Evolutionary conservation across 164 flowering plant species (phyloP).

Genomic region (Magnolia kwangsiensis): DNA sequence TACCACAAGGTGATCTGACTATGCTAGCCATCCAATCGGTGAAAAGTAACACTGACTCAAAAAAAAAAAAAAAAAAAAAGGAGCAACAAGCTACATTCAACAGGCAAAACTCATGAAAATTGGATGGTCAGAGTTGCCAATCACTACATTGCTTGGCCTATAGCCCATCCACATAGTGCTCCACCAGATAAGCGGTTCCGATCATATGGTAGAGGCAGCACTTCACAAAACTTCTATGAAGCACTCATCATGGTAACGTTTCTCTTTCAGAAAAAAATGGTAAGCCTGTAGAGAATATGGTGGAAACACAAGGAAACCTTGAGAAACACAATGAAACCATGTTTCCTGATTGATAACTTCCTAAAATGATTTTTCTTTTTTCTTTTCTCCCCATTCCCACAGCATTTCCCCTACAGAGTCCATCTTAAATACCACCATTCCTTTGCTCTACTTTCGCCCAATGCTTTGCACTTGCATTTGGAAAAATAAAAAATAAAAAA

Average conservation of each 20-base stretch:
- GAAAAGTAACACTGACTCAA: too few relatives aligned
- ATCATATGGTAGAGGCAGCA: neutral
- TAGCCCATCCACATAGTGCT: too few relatives aligned
- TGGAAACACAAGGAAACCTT: neutral
- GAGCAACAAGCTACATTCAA: too few relatives aligned
- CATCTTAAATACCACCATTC: neutral
- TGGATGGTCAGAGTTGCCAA: too few relatives aligned
- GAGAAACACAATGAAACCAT: neutral
- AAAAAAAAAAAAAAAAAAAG: too few relatives aligned
- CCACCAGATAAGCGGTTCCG: neutral
- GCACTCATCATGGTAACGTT: neutral
- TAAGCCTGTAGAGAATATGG: neutral
- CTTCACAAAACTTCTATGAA: too few relatives aligned
- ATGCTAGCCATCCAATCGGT: too few relatives aligned
- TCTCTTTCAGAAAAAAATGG: neutral
- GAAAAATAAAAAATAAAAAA: neutral
- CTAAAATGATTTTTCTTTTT: too few relatives aligned
- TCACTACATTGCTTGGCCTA: too few relatives aligned
- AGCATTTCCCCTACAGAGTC: neutral
- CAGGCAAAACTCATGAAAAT: too few relatives aligned
- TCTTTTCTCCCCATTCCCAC: too few relatives aligned
- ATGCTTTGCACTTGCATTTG: neutral
- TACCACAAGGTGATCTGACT: too few relatives aligned
- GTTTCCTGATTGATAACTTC: neutral
- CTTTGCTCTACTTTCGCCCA: neutral